phyloP scores from a whole-genome alignment of 257 asterid species.

The Capsicum rhomboideum region DNA sequence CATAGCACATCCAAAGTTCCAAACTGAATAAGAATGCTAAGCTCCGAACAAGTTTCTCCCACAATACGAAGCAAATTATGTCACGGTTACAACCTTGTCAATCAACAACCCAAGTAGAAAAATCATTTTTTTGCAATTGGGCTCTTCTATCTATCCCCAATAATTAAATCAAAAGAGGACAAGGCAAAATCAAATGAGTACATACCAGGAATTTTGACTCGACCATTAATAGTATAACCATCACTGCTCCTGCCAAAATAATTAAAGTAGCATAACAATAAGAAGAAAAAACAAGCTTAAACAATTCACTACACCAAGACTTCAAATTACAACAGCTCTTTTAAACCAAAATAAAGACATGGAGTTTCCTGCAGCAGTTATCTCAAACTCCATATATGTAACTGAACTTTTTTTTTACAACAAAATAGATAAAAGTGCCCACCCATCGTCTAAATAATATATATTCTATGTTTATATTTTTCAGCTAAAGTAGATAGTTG shows the following conservation, averaged over 20 bases:
- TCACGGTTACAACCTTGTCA: neutral
- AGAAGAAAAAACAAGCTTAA: neutral
- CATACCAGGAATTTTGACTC: slow-evolving; percentile 30
- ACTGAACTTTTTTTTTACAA: neutral
- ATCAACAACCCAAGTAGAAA: neutral
- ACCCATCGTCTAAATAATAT: neutral
- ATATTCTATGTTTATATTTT: neutral
- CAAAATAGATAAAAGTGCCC: neutral
- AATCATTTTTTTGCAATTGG: neutral
- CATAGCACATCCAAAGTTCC: neutral
- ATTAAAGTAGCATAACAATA: neutral
- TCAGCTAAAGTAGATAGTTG: neutral
- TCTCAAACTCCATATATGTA: too few species aligned
- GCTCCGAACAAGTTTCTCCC: neutral
- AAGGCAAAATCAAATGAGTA: neutral
- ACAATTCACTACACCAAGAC: neutral
- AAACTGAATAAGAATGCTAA: neutral
- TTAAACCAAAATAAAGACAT: neutral
- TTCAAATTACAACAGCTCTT: neutral
- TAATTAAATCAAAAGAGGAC: neutral
- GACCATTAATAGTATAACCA: slow-evolving; percentile 29
- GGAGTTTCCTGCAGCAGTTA: neutral
- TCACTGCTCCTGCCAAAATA: slow-evolving; percentile 15
- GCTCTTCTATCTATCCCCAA: neutral
- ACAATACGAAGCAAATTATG: neutral